Evolutionary conservation across 805 yeast genomes (phyloP), one percentile per base, ranked within the genome.

Genomic region (Starmerella bombicola): DNA sequence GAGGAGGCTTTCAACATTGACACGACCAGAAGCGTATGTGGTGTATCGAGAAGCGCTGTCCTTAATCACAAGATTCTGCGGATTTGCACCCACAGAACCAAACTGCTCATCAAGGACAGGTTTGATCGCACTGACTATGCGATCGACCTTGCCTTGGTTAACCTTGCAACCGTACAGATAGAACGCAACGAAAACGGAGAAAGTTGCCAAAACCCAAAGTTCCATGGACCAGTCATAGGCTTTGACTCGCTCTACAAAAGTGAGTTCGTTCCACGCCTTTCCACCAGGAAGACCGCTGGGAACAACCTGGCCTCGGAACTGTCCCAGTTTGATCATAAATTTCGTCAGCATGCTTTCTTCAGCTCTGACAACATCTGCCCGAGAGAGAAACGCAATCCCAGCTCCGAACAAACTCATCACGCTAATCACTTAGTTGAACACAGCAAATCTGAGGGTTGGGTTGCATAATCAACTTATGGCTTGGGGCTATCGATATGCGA

Each of bases 21-120:
- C 65, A 60, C 98, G 77, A 47, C 98, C 98, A 42, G 94, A 72
- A 32, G 95, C 93, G 58, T 83, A 91, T 28, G 81, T 67, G 9
- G 69, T 62, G 60, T 62, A 83, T 45, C 68, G 65, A 52, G 78
- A 76, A 20, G 76, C 64, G 36, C 75, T 71, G 55, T 80, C 93
- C 58, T 73, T 69, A 50, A 76, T 66, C 48, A 68, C 66, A 53
- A 74, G 61, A 16, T 39, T 34, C 7, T 40, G 47, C 18, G 48
- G 52, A 18, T 42, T 31, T 37, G 49, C 45, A 25, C 95, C 95
- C 45, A 79, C 86, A 57, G 80, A 85, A 53, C 68, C 73, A 58
- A 91, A 91, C 58, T 86, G 79, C 30, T 70, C 69, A 33, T 68
- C 65, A 44, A 86, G 66, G 8, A 68, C 71, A 1, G 69, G 71